Evolutionary conservation across 2,329 filamentous ascomycete genomes (phyloP).

Genomic region (Alternaria burnsii): DNA sequence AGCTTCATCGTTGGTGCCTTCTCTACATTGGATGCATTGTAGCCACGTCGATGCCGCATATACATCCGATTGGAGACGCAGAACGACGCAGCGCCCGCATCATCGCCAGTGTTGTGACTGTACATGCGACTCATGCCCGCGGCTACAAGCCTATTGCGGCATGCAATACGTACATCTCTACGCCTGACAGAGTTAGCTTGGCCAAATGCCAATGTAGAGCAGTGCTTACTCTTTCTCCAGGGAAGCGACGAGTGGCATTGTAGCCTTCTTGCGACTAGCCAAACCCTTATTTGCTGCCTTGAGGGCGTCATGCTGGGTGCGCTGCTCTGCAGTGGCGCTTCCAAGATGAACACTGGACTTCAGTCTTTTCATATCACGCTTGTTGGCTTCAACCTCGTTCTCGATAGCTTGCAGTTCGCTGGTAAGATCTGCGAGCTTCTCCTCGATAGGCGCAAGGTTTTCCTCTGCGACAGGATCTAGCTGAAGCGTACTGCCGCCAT

Average conservation of each 20-base stretch:
- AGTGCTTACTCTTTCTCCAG: conserved; percentile 6
- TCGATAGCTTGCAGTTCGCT: not conserved
- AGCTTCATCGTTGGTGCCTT: conserved; percentile 14
- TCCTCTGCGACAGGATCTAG: conserved; percentile 7
- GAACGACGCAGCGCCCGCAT: conserved; percentile 17
- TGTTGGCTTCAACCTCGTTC: not conserved
- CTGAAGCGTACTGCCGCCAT: conserved; percentile 5
- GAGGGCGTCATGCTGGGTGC: not conserved
- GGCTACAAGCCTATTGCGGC: conserved; percentile 21
- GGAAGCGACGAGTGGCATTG: not conserved
- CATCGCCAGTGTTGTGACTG: conserved; percentile 18
- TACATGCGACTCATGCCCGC: conserved; percentile 18
- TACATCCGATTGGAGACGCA: conserved; percentile 34
- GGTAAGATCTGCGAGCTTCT: not conserved
- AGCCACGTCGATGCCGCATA: conserved; percentile 22
- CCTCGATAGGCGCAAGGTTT: conserved; percentile 1
- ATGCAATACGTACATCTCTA: conserved; percentile 7
- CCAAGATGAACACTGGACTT: not conserved
- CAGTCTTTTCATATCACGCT: not conserved
- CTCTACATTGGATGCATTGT: not conserved
- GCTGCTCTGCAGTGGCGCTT: not conserved
- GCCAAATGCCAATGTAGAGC: not conserved
- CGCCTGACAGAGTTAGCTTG: conserved; percentile 1
- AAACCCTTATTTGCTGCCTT: conserved; percentile 4
- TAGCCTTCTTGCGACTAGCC: not conserved